Evolutionary conservation across 345 rosid species (phyloP).

Genomic region (Salix purpurea): DNA sequence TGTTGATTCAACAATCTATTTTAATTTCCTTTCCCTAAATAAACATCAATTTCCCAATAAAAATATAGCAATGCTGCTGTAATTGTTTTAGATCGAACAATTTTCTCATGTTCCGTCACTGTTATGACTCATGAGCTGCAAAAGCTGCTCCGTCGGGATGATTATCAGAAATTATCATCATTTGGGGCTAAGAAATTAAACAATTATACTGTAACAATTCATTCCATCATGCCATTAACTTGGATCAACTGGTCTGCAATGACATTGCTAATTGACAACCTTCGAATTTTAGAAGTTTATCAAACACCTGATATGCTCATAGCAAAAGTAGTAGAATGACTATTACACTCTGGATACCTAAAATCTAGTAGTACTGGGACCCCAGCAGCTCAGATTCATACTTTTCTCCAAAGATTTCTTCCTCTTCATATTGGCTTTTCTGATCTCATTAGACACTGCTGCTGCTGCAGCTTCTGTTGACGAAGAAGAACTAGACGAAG

Average conservation of each 20-base stretch:
- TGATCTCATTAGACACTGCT: not conserved
- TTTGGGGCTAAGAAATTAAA: not conserved
- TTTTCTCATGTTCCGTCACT: no score
- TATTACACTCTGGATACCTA: not conserved
- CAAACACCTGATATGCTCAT: not conserved
- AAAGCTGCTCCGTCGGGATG: not conserved
- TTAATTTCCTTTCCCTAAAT: no score
- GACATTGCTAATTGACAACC: not conserved
- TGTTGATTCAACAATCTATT: no score
- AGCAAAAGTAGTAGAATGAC: not conserved
- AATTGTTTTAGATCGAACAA: no score
- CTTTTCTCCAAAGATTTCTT: slow-evolving; percentile 26
- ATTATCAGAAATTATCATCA: no score
- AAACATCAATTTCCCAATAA: no score
- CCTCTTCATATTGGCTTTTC: slow-evolving; percentile 11
- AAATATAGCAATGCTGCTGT: no score
- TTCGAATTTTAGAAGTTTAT: not conserved
- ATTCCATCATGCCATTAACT: not conserved
- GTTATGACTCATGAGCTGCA: not conserved
- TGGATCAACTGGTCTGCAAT: not conserved
- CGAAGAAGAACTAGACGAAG: not conserved
- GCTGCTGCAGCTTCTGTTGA: not conserved
- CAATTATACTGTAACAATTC: not conserved
- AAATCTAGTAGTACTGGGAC: slow-evolving; percentile 42
- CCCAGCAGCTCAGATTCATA: slow-evolving; percentile 41